These are phyloP conservation scores for Davidsoniella neocaledoniae DNA, from an alignment of 2,329 filamentous ascomycete species.

Conservation along the genomic window DNA sequence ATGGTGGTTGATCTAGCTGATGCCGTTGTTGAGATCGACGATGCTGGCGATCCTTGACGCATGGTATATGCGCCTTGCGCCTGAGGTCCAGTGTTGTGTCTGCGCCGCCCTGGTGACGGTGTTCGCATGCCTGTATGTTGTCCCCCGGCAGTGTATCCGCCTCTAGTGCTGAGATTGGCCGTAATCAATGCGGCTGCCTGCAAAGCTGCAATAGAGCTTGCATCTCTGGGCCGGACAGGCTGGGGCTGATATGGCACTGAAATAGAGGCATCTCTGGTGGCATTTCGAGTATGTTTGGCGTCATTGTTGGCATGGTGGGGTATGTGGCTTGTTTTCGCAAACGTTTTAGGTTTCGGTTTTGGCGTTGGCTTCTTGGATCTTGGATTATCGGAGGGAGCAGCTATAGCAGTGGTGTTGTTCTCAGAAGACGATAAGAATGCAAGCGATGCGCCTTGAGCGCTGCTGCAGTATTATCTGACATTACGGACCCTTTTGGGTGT, in stretches of 20 bases:
- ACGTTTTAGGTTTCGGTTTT: slow-evolving; percentile 1
- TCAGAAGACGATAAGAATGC: not conserved
- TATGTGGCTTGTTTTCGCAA: not conserved
- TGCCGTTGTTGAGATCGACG: slow-evolving; percentile 1
- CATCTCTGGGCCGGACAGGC: not conserved
- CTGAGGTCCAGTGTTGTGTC: not conserved
- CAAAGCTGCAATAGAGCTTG: slow-evolving; percentile 1
- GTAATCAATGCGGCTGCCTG: slow-evolving; percentile 3
- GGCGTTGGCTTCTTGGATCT: not conserved
- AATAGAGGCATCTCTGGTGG: no score
- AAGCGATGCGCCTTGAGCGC: slow-evolving; percentile 2
- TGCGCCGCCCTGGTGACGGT: no score
- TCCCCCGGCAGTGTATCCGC: not conserved
- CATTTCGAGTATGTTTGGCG: not conserved
- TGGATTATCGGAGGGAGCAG: not conserved
- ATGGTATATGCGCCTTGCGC: not conserved
- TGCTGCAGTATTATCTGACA: slow-evolving; percentile 6
- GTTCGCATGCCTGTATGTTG: no score
- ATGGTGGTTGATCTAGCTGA: not conserved
- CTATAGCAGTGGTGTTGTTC: not conserved
- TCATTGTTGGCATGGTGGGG: not conserved
- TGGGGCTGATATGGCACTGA: not conserved
- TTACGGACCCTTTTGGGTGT: not conserved
- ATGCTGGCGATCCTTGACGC: not conserved
- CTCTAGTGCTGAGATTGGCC: not conserved